Base-by-base conservation (phyloP, 768 basidiomycete species). In the Agaricus blazei region DNA sequence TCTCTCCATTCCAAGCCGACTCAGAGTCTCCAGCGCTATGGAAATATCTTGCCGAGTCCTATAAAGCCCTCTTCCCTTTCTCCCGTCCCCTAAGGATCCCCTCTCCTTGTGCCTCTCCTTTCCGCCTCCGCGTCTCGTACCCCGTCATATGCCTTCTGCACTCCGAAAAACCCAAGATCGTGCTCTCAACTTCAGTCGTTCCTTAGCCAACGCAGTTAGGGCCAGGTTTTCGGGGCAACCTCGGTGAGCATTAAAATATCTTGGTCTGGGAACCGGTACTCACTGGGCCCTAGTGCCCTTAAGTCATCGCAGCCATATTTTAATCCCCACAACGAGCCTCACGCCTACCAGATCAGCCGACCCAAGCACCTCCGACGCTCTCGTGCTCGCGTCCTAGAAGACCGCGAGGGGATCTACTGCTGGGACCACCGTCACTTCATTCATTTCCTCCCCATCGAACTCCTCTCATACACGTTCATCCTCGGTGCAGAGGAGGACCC, bases 401-500 rank as follows among this genome's bases (percentile, higher is more conserved):
- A 42, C 55, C 52, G 42, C 52, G 27, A 45, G 19, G 38, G 56
- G 54, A 38, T 45, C 42, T 45, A 47, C 38, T 42, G 51, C 48
- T 59, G 44, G 51, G 55, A n/a, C 49, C 69, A 65, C 3, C 48
- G 66, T 9, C 84, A 85, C 60, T 75, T 78, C 57, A 81, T 88
- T 51, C 76, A 76, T 57, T 63, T 66, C 26, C 78, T 90, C 44
- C 87, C 88, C 8, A 68, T 72, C 29, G 88, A 90, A 64, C 66
- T 90, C 15, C 74, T 90, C 38, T 72, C 81, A 37, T 76, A 81
- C 57, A 77, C 89, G 48, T 88, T 90, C 64, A 64, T 80, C 24
- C 68, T 84, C 12, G 87, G 82, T 14, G 74, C 83, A 11, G 69
- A 82, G 55, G 76, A 79, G 48, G 79, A 83, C 64, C 63, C 68